Conservation (phyloP, 139 green algal genomes). For the Diplosphaera chodatii region DNA sequence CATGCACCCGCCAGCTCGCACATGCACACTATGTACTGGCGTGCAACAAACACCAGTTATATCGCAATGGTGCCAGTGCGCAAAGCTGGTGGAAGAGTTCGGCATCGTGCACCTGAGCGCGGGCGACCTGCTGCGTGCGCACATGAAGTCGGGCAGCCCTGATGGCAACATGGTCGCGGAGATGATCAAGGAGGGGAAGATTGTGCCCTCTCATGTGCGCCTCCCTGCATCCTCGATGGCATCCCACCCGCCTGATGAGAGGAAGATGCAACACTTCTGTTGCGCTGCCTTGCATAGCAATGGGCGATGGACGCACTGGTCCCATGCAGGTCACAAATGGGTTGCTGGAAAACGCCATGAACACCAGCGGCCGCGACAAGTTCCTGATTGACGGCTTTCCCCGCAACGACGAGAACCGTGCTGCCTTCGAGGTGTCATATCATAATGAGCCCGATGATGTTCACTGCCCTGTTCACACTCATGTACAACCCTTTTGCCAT, state of each 20-base stretch:
- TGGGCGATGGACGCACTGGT: too few species aligned
- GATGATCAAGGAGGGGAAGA: conserved; percentile 92
- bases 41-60: too few species aligned
- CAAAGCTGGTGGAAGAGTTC: conserved; percentile 75
- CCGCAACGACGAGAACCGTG: conserved; percentile 87
- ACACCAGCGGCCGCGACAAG: conserved; percentile 44
- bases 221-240: too few species aligned
- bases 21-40: too few species aligned
- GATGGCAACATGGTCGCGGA: conserved; percentile 86
- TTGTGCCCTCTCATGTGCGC: conserved; percentile 68
- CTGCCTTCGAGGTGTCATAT: conserved; percentile 66
- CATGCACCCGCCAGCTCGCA: too few species aligned
- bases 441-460: conserved; percentile 10
- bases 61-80: too few species aligned
- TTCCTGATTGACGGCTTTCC: conserved; percentile 96
- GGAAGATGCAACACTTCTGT: too few species aligned
- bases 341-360: conserved; percentile 85
- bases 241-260: too few species aligned
- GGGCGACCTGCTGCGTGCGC: conserved; percentile 87
- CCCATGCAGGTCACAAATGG: conserved; percentile 70
- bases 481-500: too few species aligned
- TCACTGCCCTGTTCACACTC: too few species aligned
- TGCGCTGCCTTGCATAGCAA: too few species aligned
- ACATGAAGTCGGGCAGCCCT: conserved; percentile 77
- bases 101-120: conserved; percentile 81